Percentiles rank a stretch among this genome's conserved stretches.
phyloP scores from a whole-genome alignment of 1,139 yeast species.

The Kodamaea sp. region DNA sequence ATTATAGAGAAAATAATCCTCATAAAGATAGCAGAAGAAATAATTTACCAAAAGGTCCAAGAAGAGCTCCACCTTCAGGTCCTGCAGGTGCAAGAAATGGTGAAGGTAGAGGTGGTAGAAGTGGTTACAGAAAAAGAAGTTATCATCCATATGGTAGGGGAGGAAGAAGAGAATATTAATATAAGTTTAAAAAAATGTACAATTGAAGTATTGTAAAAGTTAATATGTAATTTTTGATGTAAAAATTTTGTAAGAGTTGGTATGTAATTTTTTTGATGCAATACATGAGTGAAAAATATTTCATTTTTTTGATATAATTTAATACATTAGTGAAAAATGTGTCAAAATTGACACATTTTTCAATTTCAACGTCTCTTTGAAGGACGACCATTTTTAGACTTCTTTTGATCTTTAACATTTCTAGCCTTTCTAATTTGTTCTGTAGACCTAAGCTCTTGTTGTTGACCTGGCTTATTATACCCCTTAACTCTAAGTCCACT shows the following conservation, averaged over 20 bases:
- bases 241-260: neutral
- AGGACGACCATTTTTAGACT: conserved; percentile 87
- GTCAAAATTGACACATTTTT: neutral
- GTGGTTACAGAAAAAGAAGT: conserved; percentile 12
- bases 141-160: conserved; percentile 34
- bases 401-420: conserved; percentile 62
- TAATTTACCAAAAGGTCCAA: conserved; percentile 43
- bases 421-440: conserved; percentile 81
- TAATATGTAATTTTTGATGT: neutral
- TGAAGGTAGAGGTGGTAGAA: conserved; percentile 20
- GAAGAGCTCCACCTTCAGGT: conserved; percentile 40
- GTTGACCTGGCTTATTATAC: conserved; percentile 46
- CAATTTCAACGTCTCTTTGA: conserved; percentile 23
- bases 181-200: neutral
- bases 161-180: conserved; percentile 18
- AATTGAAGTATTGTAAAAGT: neutral
- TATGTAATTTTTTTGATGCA: conserved; percentile 1
- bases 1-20: conserved; percentile 8
- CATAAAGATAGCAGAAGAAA: conserved; percentile 29
- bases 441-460: conserved; percentile 61
- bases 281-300: neutral
- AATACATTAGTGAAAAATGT: conserved; percentile 1
- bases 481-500: conserved; percentile 77
- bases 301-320: neutral
- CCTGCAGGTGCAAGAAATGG: conserved; percentile 31